Evolutionary conservation across 306 rosid genomes (phyloP).

Genomic region (Geum urbanum): DNA sequence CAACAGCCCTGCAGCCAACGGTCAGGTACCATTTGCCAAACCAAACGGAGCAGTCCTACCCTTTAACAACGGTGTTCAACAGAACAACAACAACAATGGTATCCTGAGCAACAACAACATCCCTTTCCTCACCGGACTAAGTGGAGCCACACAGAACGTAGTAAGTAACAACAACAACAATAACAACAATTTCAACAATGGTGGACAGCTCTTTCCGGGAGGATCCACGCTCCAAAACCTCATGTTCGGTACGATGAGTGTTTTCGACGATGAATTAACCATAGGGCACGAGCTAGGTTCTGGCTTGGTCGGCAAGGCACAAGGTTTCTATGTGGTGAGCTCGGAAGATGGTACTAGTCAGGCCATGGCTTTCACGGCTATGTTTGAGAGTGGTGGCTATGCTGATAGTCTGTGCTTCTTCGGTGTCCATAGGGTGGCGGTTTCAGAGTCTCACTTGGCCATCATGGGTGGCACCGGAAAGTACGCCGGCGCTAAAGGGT

Average conservation of each 20-base stretch:
- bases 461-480: slow-evolving; percentile 83
- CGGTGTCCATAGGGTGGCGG: slow-evolving; percentile 62
- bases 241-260: slow-evolving; percentile 76
- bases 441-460: slow-evolving; percentile 68
- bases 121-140: slow-evolving; percentile 75
- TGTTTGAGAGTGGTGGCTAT: slow-evolving; percentile 64
- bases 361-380: slow-evolving; percentile 63
- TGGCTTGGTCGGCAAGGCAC: slow-evolving; percentile 74
- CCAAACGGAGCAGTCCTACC: slow-evolving; percentile 80
- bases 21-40: slow-evolving; percentile 83
- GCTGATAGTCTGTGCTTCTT: slow-evolving; percentile 61
- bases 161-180: slow-evolving; percentile 41
- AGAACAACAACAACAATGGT: slow-evolving; percentile 61
- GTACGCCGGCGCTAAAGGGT: slow-evolving; percentile 57
- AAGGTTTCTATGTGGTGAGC: slow-evolving; percentile 70
- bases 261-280: slow-evolving; percentile 73
- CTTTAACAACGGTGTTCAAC: slow-evolving; percentile 49
- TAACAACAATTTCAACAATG: slow-evolving; percentile 36
- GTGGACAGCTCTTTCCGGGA: slow-evolving; percentile 52
- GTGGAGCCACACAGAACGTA: slow-evolving; percentile 43
- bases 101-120: slow-evolving; percentile 68
- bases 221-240: slow-evolving; percentile 55
- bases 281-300: slow-evolving; percentile 67
- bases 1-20: slow-evolving; percentile 61
- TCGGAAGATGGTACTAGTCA: slow-evolving; percentile 75